These are phyloP conservation scores for Xylaria palmicola DNA, from an alignment of 495 filamentous ascomycete species.

Conservation along the genomic window DNA sequence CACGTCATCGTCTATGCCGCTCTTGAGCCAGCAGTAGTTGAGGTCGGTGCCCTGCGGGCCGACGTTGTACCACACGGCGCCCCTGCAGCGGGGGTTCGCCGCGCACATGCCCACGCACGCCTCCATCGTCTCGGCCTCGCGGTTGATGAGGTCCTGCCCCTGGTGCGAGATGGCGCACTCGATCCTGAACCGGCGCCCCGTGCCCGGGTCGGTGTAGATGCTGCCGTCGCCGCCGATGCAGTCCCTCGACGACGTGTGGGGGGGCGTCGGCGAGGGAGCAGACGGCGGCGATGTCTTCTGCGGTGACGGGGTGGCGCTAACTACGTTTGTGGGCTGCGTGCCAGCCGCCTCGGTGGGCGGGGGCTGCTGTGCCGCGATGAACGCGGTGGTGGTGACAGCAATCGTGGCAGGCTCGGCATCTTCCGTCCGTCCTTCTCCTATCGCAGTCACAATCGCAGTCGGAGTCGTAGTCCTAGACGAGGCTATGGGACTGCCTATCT, in stretches of 20 bases:
- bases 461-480: background rate
- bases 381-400: conserved; percentile 1
- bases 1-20: conserved; percentile 9
- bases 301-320: background rate
- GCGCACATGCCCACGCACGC: conserved; percentile 21
- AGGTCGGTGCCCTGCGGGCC: conserved; percentile 29
- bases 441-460: too few species aligned
- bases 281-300: background rate
- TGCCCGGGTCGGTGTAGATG: conserved; percentile 24
- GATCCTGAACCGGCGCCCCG: conserved; percentile 10
- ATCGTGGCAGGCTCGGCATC: background rate
- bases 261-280: background rate
- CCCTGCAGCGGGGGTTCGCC: conserved; percentile 13
- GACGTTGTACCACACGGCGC: conserved; percentile 25
- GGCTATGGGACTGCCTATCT: background rate
- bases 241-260: background rate
- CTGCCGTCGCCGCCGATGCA: conserved; percentile 21
- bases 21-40: conserved; percentile 31
- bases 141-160: conserved; percentile 22
- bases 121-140: conserved; percentile 21
- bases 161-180: conserved; percentile 22
- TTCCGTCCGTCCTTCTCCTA: background rate
- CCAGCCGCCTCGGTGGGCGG: conserved; percentile 7
- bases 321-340: conserved; percentile 1
- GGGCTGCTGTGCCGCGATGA: background rate